Evolutionary conservation across 352 stramenopile species (phyloP), one percentile per base, ranked within the genome.

Genomic region (Pythium brachiatum): DNA sequence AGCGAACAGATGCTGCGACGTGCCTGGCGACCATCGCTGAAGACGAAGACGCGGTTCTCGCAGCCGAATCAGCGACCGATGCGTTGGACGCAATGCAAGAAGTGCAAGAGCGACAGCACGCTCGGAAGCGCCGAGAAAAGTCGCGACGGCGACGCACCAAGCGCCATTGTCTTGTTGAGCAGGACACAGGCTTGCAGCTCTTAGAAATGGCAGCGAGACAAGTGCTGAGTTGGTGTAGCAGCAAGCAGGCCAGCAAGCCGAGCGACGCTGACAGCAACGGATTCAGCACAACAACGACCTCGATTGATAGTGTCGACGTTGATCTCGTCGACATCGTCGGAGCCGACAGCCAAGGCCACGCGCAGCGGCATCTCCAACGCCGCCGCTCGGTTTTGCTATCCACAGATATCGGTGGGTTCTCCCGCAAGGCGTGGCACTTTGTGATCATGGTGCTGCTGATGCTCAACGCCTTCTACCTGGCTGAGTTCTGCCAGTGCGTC

Each of bases 391-490:
- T 68, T 1, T 59, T 69, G 26, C 36, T 56, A 8, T 51, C 57
- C 21, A 26, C n/a, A 12, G 27, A 62, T 2, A 66, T 78, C 39
- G 73, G 66, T 23, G 83, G 73, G 58, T 90, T 88, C 48, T 88
- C 81, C 7, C 75, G 78, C 18, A 86, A 90, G 53, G 71, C 69
- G 11, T 88, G 79, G 78, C 78, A 91, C 27, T 81, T 89, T 23
- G n/a, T 62, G 2, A 71, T 91, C 44, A 85, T 88, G 56, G 48
- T 75, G 18, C 53, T 88, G 21, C 50, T 92, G 13, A 86, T 92
- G 62, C 64, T 92, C n/a, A 92, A 92, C 53, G 83, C 74, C 0
- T 79, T 92, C 36, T 90, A 81, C 68, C 59, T 78, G 18, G 81
- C 76, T 21, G 67, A 90, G 16, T 62, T 90, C n/a, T 59, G 78